Evolutionary conservation across 2,329 filamentous ascomycete species (phyloP), one percentile per base, ranked within the genome.

Genomic region (Cercospora sp.): DNA sequence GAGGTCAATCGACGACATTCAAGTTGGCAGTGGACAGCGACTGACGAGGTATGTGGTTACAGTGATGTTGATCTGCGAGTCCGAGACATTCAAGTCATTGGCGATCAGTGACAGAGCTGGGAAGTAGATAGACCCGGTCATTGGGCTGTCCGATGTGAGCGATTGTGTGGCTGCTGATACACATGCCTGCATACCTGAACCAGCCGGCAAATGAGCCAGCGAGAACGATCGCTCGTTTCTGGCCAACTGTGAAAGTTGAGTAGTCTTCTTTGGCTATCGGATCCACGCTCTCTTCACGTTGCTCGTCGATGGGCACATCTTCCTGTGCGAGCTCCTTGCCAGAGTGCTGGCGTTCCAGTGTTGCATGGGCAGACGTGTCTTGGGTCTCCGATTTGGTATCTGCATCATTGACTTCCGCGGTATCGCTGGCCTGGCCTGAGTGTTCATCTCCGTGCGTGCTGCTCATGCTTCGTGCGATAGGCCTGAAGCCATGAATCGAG

Each of bases 1-100:
- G 45, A 26, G 51, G 60, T 66, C 42, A 69, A 62, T 45, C 10
- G 23, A 30, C n/a, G 8, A 9, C 18, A 8, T 16, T 7, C 39
- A 10, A 31, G 16, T 8, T 5, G 16, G 2, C 39, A 30, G 26
- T n/a, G 7, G 30, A 36, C 20, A 58, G 10, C 26, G 8, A 72
- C 74, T 57, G 72, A 80, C 80, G 76, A 85, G 74, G 67, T 85
- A 86, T 3, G 80, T 81, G 0, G 83, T 86, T 13, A 86, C 77
- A 0, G 84, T 85, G 67, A 86, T 75, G 69, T 86, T 85, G 70
- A 85, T 80, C 59, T 78, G 75, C 6, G 81, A 78, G 13, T 74
- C 75, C 1, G 82, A 80, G 10, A 83, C 79, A 28, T 79, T 65
- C 51, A 84, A 76, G 30, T 80, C 79, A 3, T 69, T 66, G 0